phyloP scores from a whole-genome alignment of 352 stramenopile species.

The Pythium periplocum region DNA sequence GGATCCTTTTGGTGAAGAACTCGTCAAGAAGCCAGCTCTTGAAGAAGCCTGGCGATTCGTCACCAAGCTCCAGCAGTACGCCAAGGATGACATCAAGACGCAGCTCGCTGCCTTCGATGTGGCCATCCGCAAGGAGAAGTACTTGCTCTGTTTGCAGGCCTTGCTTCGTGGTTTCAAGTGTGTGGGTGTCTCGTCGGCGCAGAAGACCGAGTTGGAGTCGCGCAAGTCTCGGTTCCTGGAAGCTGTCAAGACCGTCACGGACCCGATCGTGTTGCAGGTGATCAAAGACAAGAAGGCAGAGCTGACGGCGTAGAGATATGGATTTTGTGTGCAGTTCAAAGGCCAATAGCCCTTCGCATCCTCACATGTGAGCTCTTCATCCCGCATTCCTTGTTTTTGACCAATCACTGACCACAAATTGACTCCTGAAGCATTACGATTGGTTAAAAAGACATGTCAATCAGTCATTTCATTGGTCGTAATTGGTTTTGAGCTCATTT shows the following conservation, averaged over 20 bases:
- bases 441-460: neutral
- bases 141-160: conserved; percentile 71
- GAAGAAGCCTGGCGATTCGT: conserved; percentile 80
- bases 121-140: conserved; percentile 66
- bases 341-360: too few species aligned
- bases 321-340: too few species aligned
- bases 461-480: neutral
- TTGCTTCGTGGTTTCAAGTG: conserved; percentile 51
- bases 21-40: conserved; percentile 57
- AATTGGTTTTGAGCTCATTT: neutral
- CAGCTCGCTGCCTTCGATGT: conserved; percentile 76
- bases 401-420: too few species aligned
- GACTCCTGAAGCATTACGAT: neutral
- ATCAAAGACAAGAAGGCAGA: conserved; percentile 58
- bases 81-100: conserved; percentile 48
- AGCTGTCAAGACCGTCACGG: conserved; percentile 46
- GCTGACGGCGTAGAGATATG: conserved; percentile 37
- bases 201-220: conserved; percentile 29
- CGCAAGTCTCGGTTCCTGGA: conserved; percentile 42
- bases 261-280: conserved; percentile 51
- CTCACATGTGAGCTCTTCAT: too few species aligned
- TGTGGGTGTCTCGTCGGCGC: conserved; percentile 15
- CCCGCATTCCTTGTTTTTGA: neutral
- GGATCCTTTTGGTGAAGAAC: conserved; percentile 69
- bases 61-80: conserved; percentile 61